Base-by-base conservation (phyloP, 2,329 filamentous ascomycete species). In the Dactylellina cionopaga region DNA sequence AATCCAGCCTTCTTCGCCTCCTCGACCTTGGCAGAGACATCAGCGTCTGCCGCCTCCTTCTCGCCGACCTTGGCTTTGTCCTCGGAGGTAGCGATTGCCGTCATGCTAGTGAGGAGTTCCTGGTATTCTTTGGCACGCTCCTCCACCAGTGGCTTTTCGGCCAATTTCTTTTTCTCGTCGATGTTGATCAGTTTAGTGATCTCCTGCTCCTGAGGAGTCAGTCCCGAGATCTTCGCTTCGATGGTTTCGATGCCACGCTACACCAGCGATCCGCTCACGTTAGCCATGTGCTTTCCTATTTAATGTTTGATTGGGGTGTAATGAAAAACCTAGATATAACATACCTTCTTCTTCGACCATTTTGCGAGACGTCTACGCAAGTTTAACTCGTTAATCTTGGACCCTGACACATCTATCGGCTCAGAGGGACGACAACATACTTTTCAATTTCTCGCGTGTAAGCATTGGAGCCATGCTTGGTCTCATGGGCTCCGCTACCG, bases 31-130 rank as follows among this genome's bases (percentile, higher is more conserved):
- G 77, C 79, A 24, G 83, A 79, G 19, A 84, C 82, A 39, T 85
- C 85, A 1, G 82, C 82, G 81, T 86, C 87, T 74, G 83, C 83
- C 79, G 85, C 83, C 76, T 85, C 84, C 77, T 83, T 84, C 64
- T 86, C 84, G 2, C 80, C 80, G 68, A 87, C 79, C 10, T 81
- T 78, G 81, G 87, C 87, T 80, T 89, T 86, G 74, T 86, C 81
- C 70, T 86, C 84, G n/a, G 83, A 82, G 81, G 87, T 71, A 22
- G 69, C 51, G 49, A 75, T 52, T 22, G 64, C 65, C 24, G 65
- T 68, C 33, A 78, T 68, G 56, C 59, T 49, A 1, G 69, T 70
- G 44, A 76, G 55, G n/a, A 77, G 63, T 33, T 77, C 75, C 11
- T 55, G 56, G 15, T 76, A 75, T 44, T 77, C 76, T 22, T 76